Conservation (phyloP, 345 rosid species). For the Citrus trifoliata region DNA sequence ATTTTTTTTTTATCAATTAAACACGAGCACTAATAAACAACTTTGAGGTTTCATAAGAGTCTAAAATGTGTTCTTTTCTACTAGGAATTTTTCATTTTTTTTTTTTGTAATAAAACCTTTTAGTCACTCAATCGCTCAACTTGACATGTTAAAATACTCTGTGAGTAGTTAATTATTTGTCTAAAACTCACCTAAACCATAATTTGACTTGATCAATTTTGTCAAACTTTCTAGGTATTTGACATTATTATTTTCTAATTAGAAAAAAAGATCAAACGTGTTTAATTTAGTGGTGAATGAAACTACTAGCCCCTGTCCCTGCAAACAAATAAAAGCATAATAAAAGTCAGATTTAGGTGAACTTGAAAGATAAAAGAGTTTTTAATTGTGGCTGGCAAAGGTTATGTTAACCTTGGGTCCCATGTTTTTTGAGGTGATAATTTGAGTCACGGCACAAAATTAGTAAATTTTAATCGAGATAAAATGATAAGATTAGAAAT, state of each 20-base stretch:
- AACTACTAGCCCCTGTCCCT: background rate
- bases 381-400: background rate
- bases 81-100: too few relatives aligned
- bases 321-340: background rate
- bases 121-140: background rate
- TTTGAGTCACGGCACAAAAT: too few relatives aligned
- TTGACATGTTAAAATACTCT: background rate
- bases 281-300: background rate
- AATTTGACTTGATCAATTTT: background rate
- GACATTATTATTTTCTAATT: background rate
- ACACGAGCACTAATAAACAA: too few relatives aligned
- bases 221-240: background rate
- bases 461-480: too few relatives aligned
- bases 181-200: background rate
- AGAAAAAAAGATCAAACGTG: background rate
- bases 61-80: too few relatives aligned
- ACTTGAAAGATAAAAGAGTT: background rate
- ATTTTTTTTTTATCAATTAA: too few relatives aligned
- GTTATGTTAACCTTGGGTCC: background rate
- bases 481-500: background rate
- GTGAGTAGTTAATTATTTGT: background rate
- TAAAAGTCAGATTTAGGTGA: background rate
- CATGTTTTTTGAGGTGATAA: background rate
- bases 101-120: too few relatives aligned
- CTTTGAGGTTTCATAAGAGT: too few relatives aligned